Base-by-base conservation (phyloP, 1,284 basidiomycete species). In the Meripilus lineatus region DNA sequence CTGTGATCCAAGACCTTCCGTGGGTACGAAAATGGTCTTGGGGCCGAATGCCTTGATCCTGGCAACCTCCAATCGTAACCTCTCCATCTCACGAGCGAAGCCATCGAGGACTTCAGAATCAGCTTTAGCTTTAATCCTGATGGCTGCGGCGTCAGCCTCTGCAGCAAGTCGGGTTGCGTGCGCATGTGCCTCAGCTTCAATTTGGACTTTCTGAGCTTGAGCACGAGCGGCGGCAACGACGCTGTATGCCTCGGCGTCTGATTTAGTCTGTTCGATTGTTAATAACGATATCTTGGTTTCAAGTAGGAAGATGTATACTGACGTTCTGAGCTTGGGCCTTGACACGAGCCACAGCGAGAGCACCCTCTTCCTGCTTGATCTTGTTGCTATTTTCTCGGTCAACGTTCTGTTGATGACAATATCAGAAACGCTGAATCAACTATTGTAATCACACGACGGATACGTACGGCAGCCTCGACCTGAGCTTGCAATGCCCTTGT, bases 341-440 rank as follows among this genome's bases (percentile, higher is more conserved):
- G 67, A 89, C 85, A 39, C 75, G 78, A 22, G 86, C 78, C 13
- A 89, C 87, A 4, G 81, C 68, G 32, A 89, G 72, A 13, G 81
- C 71, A 55, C 86, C 86, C 61, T 89, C 79, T 58, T 89, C 84
- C 54, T 86, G 81, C 63, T 88, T 89, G 54, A 88, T 81, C 61
- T 84, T 84, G 66, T 89, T 89, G 65, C 80, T 84, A 58, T 89
- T 89, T 62, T 89, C 87, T 45, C 86, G 65, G 61, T 89, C 87
- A 41, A 89, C 86, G 51, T 89, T 89, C 77, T 84, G 46, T 15
- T 30, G 30, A 22, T 40, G 30, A 11, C 10, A n/a, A 24, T 22
- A 23, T 23, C 5, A 3, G 18, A 7, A 38, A 14, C 7, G 13
- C 10, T 24, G 7, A 26, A 14, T 30, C 15, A 24, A 20, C 7